Percentiles rank a stretch among this genome's conserved stretches.
Conservation (phyloP, 768 basidiomycete genomes). For the Leccinum imitatum region DNA sequence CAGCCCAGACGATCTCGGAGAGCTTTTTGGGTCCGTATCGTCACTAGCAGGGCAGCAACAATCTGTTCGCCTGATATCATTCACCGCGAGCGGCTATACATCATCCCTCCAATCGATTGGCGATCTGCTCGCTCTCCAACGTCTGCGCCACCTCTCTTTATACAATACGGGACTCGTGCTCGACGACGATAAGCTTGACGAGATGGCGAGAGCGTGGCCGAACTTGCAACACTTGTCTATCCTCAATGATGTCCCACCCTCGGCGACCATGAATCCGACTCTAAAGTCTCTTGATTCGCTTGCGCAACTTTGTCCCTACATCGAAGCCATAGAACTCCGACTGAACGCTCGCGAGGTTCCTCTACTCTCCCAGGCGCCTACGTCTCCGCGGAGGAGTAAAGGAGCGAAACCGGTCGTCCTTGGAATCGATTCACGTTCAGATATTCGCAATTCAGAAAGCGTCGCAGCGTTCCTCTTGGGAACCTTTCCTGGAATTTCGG, state of each 20-base stretch:
- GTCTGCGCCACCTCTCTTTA: conserved; percentile 15
- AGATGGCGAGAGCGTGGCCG: conserved; percentile 22
- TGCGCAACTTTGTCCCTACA: conserved; percentile 16
- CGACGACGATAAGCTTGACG: conserved; percentile 12
- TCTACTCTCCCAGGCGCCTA: neutral
- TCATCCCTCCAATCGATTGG: conserved; percentile 13
- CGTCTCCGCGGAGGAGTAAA: conserved; percentile 1
- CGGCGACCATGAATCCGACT: conserved; percentile 7
- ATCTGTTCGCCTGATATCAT: conserved; percentile 9
- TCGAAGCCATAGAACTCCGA: conserved; percentile 17
- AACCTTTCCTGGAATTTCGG: conserved; percentile 9
- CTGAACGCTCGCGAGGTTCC: conserved; percentile 23
- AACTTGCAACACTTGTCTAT: conserved; percentile 18
- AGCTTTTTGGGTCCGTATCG: conserved; percentile 7
- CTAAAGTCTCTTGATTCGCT: conserved; percentile 13
- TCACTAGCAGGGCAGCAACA: conserved; percentile 11
- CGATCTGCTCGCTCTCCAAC: conserved; percentile 5
- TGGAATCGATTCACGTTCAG: conserved; percentile 17
- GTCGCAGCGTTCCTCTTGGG: conserved; percentile 21
- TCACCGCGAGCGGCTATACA: conserved; percentile 13
- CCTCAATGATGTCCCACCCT: conserved; percentile 13
- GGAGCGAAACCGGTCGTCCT: conserved; percentile 5
- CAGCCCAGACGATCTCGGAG: conserved; percentile 6
- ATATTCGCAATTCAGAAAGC: conserved; percentile 18
- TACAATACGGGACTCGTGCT: conserved; percentile 14